Evolutionary conservation across 352 stramenopile genomes (phyloP).

Genomic region (Aphanomyces stellatus): DNA sequence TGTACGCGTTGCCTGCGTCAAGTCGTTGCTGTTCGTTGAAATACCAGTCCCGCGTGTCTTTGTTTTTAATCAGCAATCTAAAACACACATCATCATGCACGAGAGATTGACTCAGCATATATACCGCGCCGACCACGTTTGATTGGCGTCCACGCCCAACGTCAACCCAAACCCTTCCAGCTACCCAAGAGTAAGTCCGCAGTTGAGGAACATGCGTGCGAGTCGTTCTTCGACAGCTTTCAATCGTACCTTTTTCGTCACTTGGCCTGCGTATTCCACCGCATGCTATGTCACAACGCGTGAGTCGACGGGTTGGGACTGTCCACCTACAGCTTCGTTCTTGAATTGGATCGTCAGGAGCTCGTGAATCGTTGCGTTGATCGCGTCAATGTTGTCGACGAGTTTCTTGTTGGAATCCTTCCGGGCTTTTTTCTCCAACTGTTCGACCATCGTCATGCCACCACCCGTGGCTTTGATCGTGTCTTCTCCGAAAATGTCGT

Average conservation of each 20-base stretch:
- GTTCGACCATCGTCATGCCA: constrained; percentile 82
- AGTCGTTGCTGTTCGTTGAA: constrained; percentile 71
- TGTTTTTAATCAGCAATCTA: constrained; percentile 80
- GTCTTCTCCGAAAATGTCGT: constrained; percentile 80
- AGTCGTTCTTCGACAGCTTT: not conserved
- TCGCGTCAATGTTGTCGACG: constrained; percentile 54
- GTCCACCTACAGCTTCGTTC: constrained; percentile 30
- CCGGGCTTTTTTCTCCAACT: constrained; percentile 73
- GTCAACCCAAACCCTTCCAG: constrained; percentile 56
- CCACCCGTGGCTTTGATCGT: constrained; percentile 54
- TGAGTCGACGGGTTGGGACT: too few relatives aligned
- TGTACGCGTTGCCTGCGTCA: constrained; percentile 67
- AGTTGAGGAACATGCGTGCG: not conserved
- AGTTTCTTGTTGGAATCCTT: constrained; percentile 85
- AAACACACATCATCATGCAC: not conserved
- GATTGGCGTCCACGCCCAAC: constrained; percentile 53
- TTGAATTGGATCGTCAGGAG: constrained; percentile 41
- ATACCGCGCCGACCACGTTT: constrained; percentile 72
- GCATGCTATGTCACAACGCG: constrained; percentile 43
- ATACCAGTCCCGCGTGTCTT: constrained; percentile 81
- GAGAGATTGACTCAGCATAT: too few relatives aligned
- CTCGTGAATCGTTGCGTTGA: constrained; percentile 48
- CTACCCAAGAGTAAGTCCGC: constrained; percentile 26
- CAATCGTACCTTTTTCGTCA: constrained; percentile 22
- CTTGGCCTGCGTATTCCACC: constrained; percentile 52